phyloP scores from a whole-genome alignment of 2,329 filamentous ascomycete genomes.

The Onygena corvina region DNA sequence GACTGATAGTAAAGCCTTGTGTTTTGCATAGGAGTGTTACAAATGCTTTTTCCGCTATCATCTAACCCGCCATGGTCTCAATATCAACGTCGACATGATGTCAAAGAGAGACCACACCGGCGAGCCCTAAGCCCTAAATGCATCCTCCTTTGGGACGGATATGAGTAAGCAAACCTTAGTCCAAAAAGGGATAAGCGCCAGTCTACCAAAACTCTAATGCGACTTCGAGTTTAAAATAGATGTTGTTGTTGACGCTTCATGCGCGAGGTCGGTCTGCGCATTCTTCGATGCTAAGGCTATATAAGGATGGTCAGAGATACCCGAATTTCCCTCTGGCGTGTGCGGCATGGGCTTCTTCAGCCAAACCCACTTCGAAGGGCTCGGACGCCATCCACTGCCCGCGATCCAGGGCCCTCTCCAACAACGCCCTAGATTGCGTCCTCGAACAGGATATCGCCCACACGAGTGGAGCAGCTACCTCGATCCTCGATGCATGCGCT shows the following conservation, averaged over 20 bases:
- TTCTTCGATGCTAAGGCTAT: too few species aligned
- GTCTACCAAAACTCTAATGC: constrained; percentile 1
- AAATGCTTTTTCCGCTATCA: neutral
- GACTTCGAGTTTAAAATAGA: neutral
- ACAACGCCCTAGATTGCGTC: neutral
- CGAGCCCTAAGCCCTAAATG: neutral
- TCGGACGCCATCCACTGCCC: neutral
- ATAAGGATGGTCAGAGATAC: too few species aligned
- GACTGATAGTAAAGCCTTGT: neutral
- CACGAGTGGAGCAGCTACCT: neutral
- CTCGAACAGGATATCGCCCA: neutral
- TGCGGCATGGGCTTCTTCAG: neutral
- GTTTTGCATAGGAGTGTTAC: neutral
- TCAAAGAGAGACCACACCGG: neutral
- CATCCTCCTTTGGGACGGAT: neutral
- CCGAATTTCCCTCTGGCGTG: too few species aligned
- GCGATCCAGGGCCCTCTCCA: neutral
- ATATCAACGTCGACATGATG: neutral
- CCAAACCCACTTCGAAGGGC: neutral
- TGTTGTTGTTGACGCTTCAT: neutral
- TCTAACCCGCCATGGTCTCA: neutral
- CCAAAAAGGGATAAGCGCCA: neutral
- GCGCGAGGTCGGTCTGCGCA: neutral
- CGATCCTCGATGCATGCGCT: too few species aligned
- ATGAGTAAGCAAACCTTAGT: neutral